Base-by-base conservation (phyloP, 2,329 filamentous ascomycete species). In the Colletotrichum musicola region DNA sequence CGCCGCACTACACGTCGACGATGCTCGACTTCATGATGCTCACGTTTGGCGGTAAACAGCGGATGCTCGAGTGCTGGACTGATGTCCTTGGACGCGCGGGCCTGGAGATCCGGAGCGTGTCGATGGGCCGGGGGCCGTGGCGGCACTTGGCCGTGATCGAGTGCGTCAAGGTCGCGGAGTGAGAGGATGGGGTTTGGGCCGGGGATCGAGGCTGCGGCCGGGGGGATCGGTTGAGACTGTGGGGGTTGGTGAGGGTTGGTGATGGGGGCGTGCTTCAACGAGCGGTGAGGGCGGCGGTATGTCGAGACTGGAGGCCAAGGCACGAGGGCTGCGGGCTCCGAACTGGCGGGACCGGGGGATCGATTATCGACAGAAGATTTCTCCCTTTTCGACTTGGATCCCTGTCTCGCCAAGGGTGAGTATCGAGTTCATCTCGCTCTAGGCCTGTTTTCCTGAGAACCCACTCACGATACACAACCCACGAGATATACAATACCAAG, bases 31-130 rank as follows among this genome's bases (percentile, higher is more conserved):
- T 81, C 38, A 70, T 75, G 42, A 78, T 80, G 77, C 42, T 75
- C 57, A 72, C 70, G 14, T 68, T 78, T 25, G 77, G 77, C 16
- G 77, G 77, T 22, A 80, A 80, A 64, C 75, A 80, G 72, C 71
- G 78, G 12, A 75, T 73, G 6, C 61, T 72, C n/a, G 64, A 71
- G 12, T 71, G 71, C 18, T 80, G 76, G 68, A 62, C 73, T 22
- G 20, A 67, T 1, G 57, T 80, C 9, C 66, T 73, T 3, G 59
- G 54, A 5, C 59, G 64, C 50, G 76, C 75, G 2, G 78, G 76
- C 6, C 59, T 80, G 44, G 70, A 47, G 61, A 73, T 80, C n/a
- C 56, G 68, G 14, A 65, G 72, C 38, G 70, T 76, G 13, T 73
- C 62, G 35, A 62, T 16, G 54, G 72, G 64, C 6, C 55, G 68